These are phyloP conservation scores for Thermothelomyces thermophilus DNA, from an alignment of 2,329 filamentous ascomycete species.

Conservation along the genomic window DNA sequence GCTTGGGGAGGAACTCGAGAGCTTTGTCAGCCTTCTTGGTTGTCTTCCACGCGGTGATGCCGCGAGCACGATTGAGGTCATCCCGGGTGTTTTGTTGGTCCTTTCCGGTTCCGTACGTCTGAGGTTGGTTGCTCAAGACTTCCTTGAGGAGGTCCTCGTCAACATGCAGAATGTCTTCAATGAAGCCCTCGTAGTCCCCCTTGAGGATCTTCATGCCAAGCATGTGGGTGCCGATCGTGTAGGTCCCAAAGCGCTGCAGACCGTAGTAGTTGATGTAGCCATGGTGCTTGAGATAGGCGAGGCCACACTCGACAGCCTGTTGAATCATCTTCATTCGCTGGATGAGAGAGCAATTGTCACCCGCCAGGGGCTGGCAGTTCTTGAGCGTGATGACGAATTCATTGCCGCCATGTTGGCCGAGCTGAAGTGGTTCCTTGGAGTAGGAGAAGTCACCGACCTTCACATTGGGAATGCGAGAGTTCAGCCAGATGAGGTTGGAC, in stretches of 20 bases:
- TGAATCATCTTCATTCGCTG: constrained; percentile 38
- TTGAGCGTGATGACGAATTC: constrained; percentile 90
- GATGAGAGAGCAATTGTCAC: constrained; percentile 39
- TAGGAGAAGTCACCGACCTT: constrained; percentile 78
- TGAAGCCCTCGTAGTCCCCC: constrained; percentile 72
- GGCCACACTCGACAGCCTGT: constrained; percentile 49
- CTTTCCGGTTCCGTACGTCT: constrained; percentile 13
- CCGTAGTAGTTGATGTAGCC: constrained; percentile 98
- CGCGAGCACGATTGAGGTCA: constrained; percentile 70
- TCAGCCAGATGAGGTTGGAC: constrained; percentile 59
- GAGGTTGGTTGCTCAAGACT: constrained; percentile 35
- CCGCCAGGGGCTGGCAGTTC: constrained; percentile 61
- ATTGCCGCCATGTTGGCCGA: constrained; percentile 82
- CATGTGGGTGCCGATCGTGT: constrained; percentile 75
- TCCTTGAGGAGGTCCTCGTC: constrained; percentile 55
- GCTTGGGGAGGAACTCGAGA: constrained; percentile 63
- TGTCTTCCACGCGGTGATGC: constrained; percentile 66
- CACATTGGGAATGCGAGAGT: constrained; percentile 55
- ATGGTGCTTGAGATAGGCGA: constrained; percentile 60
- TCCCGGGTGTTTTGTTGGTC: constrained; percentile 55
- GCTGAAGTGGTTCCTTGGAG: constrained; percentile 60
- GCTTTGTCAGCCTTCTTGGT: constrained; percentile 54
- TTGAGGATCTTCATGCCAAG: constrained; percentile 79
- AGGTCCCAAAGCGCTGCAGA: constrained; percentile 92
- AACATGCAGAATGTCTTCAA: constrained; percentile 70